Evolutionary conservation across 2,329 filamentous ascomycete species (phyloP), one percentile per base, ranked within the genome.

Genomic region (Ceratocystis ficicola): DNA sequence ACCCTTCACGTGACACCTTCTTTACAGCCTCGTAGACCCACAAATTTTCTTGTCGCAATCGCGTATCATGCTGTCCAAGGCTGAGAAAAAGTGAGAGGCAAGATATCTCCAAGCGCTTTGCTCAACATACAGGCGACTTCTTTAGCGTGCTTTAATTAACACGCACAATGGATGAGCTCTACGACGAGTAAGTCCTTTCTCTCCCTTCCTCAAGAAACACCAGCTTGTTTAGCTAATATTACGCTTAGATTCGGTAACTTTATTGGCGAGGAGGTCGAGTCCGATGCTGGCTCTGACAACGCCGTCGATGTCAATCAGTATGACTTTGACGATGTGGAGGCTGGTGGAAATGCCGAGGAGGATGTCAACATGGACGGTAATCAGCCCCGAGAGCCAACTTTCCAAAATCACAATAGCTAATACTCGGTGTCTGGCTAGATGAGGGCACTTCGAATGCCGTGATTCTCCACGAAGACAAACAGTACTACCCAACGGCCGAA

Each of bases 391-490:
- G 15, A 36, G 5, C 8, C 0, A 2, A 12, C 61, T 10, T 15
- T 57, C 41, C 15, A 25, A 28, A 22, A 8, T 30, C 15, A 10
- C 15, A 17, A 10, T 5, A 22, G 28, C 66, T 68, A 22, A 66
- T 44, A 55, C 46, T 64, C 30, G 44, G 48, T 64, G 48, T 36
- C 36, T 30, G 50, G 44, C n/a, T 64, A 70, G 69, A 69, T 83
- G 85, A 90, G 75, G 91, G 89, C 15, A 89, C 93, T 2, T 96
- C 92, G 4, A 99, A 97, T 75, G 93, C 94, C 63, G 91, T 99
- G n/a, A 83, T 99, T 67, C 83, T 99, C 59, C 94, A 99, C 77
- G 94, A 99, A 80, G 94, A 99, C 78, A 99, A 99, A 76, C 94
- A 97, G 75, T 99, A 99, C 76, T 99, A 99, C 74, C 94, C 94